phyloP scores from a whole-genome alignment of 2,329 filamentous ascomycete genomes.

The Spiromastix sp. region DNA sequence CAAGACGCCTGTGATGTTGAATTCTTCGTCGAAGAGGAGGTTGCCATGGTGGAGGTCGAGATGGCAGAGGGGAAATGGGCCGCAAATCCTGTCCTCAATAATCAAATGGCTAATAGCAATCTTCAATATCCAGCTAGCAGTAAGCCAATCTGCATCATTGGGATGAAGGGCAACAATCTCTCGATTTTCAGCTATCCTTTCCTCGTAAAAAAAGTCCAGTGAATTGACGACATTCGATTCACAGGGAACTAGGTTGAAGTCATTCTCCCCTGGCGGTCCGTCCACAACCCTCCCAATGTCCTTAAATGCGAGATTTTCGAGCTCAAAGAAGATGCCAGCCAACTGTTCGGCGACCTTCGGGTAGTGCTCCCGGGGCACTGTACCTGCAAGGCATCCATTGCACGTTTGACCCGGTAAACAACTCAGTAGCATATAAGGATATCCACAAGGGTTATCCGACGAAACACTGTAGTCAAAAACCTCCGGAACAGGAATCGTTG shows the following conservation, averaged over 20 bases:
- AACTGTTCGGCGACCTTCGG: slow-evolving; percentile 6
- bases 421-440: slow-evolving; percentile 6
- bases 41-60: slow-evolving; percentile 29
- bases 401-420: slow-evolving; percentile 2
- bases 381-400: neutral
- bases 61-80: slow-evolving; percentile 29
- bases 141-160: slow-evolving; percentile 5
- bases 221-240: too few species aligned
- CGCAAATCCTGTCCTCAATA: slow-evolving; percentile 11
- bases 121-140: slow-evolving; percentile 7
- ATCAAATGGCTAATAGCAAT: slow-evolving; percentile 2
- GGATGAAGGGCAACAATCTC: slow-evolving; percentile 1
- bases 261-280: neutral
- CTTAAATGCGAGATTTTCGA: slow-evolving; percentile 5
- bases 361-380: neutral
- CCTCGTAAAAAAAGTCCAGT: slow-evolving; percentile 4
- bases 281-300: slow-evolving; percentile 3
- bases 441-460: slow-evolving; percentile 5
- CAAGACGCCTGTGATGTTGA: slow-evolving; percentile 28
- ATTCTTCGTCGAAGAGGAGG: slow-evolving; percentile 33
- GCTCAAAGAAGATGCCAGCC: slow-evolving; percentile 6
- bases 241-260: too few species aligned
- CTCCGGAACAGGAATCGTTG: slow-evolving; percentile 4
- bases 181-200: slow-evolving; percentile 3
- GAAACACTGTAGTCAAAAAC: slow-evolving; percentile 5